These are phyloP conservation scores for Nemania diffusa DNA, from an alignment of 2,329 filamentous ascomycete species.

Conservation along the genomic window DNA sequence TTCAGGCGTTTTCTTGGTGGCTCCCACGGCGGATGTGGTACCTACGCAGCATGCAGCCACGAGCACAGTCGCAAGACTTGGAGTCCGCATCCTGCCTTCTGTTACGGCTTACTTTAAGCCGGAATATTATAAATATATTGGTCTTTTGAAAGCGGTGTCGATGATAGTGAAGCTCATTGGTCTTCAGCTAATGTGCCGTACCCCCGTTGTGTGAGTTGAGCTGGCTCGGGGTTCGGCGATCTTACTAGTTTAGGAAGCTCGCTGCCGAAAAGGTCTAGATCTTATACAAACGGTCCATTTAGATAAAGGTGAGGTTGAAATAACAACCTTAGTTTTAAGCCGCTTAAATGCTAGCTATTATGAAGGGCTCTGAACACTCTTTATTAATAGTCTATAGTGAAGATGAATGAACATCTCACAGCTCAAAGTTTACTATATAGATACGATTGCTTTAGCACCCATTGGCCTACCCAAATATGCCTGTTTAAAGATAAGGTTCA, in stretches of 20 bases:
- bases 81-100: conserved; percentile 25
- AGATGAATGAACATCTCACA: neutral
- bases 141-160: neutral
- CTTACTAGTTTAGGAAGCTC: conserved; percentile 25
- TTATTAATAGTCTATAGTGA: neutral
- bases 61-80: conserved; percentile 13
- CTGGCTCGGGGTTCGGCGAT: conserved; percentile 3
- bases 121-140: neutral
- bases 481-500: neutral
- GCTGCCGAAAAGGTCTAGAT: neutral
- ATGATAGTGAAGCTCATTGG: neutral
- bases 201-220: neutral
- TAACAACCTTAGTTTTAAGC: neutral
- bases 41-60: conserved; percentile 11
- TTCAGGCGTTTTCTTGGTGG: conserved; percentile 41
- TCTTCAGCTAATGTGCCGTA: neutral
- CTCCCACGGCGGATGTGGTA: conserved; percentile 1
- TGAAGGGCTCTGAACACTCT: neutral
- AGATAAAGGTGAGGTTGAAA: neutral
- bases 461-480: neutral
- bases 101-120: neutral
- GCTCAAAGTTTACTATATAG: neutral
- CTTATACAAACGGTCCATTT: neutral
- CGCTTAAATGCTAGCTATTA: neutral
- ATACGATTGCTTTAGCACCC: neutral